Evolutionary conservation across 345 rosid species (phyloP).

Genomic region (Balakata baccata): DNA sequence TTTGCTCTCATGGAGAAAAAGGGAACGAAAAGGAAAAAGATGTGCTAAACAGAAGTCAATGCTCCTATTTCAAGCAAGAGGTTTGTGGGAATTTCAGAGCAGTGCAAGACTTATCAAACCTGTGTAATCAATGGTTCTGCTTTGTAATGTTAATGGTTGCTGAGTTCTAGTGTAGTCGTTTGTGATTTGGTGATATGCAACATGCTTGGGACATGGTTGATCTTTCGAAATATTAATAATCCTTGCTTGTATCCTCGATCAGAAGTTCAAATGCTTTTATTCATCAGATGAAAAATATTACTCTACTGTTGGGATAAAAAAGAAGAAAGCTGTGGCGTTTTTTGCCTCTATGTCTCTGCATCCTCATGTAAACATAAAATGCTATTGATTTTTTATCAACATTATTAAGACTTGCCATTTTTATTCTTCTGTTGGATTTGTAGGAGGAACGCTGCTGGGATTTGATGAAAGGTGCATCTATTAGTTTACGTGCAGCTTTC

Average conservation of each 20-base stretch:
- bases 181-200: neutral
- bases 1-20: neutral
- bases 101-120: neutral
- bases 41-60: neutral
- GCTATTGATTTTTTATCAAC: neutral
- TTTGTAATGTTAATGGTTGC: neutral
- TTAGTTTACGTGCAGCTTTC: slow-evolving; percentile 63
- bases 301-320: neutral
- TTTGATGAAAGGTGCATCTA: slow-evolving; percentile 60
- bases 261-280: neutral
- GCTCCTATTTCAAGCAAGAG: neutral
- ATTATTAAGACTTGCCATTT: neutral
- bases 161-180: neutral
- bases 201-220: neutral
- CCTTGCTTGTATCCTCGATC: neutral
- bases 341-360: neutral
- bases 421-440: slow-evolving; percentile 13
- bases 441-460: slow-evolving; percentile 24
- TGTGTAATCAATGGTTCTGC: neutral
- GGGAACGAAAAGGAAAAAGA: neutral
- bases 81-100: too few relatives aligned
- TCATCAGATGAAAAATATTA: too few relatives aligned
- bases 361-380: neutral
- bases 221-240: neutral
- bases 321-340: neutral